phyloP scores from a whole-genome alignment of 495 filamentous ascomycete genomes.

The Tuber calosporum region DNA sequence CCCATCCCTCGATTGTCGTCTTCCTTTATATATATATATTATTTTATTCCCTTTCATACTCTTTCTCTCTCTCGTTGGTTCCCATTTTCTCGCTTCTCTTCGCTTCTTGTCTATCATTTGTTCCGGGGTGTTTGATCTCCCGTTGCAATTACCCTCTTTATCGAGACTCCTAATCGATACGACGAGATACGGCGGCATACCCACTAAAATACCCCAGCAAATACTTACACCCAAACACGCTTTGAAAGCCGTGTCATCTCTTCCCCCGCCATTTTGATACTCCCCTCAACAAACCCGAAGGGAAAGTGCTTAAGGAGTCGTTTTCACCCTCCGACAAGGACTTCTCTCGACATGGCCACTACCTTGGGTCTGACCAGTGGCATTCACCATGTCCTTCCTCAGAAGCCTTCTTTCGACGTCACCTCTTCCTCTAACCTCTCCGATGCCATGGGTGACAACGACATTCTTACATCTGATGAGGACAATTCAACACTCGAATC shows the following conservation, averaged over 20 bases:
- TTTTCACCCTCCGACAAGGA: not conserved
- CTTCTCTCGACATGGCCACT: conserved; percentile 2
- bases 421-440: conserved; percentile 13
- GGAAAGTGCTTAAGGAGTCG: not conserved
- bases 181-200: not conserved
- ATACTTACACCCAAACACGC: not conserved
- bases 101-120: not conserved
- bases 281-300: not conserved
- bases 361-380: not conserved
- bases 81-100: not conserved
- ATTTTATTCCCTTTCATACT: not conserved
- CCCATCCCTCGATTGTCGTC: not conserved
- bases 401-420: conserved; percentile 39
- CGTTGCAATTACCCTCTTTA: not conserved
- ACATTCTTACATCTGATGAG: not conserved
- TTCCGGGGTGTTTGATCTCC: conserved; percentile 5
- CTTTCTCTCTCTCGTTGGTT: not conserved
- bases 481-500: conserved; percentile 24
- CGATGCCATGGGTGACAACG: not conserved
- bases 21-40: not conserved
- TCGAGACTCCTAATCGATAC: not conserved
- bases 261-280: not conserved
- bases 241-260: conserved; percentile 2
- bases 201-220: not conserved
- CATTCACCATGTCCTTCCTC: conserved; percentile 42